These are phyloP conservation scores for Vicia faba DNA, from an alignment of 306 rosid genomes.

Conservation along the genomic window DNA sequence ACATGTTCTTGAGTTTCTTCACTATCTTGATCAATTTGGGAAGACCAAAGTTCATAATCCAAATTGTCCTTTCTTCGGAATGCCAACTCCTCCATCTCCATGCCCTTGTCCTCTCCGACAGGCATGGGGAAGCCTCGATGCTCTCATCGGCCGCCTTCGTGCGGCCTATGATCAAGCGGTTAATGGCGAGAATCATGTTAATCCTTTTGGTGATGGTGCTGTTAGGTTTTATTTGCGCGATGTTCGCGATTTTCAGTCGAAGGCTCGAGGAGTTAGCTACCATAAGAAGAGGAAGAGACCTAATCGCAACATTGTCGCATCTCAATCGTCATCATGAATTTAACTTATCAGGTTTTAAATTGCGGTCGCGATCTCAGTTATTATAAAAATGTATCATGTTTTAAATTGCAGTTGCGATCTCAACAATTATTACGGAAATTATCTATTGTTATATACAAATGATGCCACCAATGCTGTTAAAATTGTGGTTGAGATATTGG, in stretches of 20 bases:
- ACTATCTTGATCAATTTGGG: conserved; percentile 88
- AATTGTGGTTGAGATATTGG: neutral
- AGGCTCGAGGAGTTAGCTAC: conserved; percentile 86
- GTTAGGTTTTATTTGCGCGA: conserved; percentile 79
- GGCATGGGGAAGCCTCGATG: conserved; percentile 98
- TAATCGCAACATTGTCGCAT: conserved; percentile 7
- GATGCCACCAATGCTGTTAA: neutral
- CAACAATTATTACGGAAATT: neutral
- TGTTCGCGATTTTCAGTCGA: conserved; percentile 89
- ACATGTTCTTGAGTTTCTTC: conserved; percentile 86
- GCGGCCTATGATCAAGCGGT: conserved; percentile 79
- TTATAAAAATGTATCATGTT: neutral
- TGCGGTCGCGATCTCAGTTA: neutral
- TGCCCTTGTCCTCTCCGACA: conserved; percentile 94
- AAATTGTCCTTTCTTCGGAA: conserved; percentile 80
- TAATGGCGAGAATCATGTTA: conserved; percentile 60
- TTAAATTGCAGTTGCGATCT: neutral
- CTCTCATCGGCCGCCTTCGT: conserved; percentile 89
- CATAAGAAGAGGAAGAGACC: conserved; percentile 93
- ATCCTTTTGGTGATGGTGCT: conserved; percentile 75
- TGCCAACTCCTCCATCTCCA: conserved; percentile 81
- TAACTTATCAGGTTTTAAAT: neutral
- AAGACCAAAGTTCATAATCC: conserved; percentile 91
- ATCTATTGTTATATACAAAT: neutral
- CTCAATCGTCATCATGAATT: neutral